Conservation (phyloP, 2,329 filamentous ascomycete species). For the Penicillium carneum region DNA sequence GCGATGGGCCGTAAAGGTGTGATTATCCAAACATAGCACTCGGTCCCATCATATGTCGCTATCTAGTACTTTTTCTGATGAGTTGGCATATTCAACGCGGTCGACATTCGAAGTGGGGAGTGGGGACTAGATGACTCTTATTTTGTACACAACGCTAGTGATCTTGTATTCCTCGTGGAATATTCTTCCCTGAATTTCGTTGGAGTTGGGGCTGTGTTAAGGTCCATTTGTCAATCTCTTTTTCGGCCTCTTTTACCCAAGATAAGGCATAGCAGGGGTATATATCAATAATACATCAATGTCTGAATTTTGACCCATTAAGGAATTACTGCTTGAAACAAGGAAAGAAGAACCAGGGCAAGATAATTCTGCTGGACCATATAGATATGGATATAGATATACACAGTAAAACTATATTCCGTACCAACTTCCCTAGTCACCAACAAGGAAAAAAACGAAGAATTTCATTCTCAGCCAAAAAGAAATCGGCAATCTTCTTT, state of each 20-base stretch:
- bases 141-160: neutral
- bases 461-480: too few species aligned
- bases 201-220: neutral
- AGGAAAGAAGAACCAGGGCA: too few species aligned
- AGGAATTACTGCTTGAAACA: too few species aligned
- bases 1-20: conserved; percentile 71
- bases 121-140: neutral
- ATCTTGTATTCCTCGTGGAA: neutral
- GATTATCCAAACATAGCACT: conserved; percentile 45
- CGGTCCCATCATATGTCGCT: neutral
- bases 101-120: neutral
- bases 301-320: too few species aligned
- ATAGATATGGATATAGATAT: too few species aligned
- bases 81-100: neutral
- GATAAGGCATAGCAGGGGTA: neutral
- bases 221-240: neutral
- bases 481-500: too few species aligned
- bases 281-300: too few species aligned
- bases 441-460: too few species aligned
- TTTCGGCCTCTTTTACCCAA: neutral
- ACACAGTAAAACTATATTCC: too few species aligned
- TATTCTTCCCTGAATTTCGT: neutral
- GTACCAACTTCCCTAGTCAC: too few species aligned
- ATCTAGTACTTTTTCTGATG: neutral
- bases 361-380: too few species aligned